phyloP scores from a whole-genome alignment of 352 stramenopile species.

The Pythium phragmiticola region DNA sequence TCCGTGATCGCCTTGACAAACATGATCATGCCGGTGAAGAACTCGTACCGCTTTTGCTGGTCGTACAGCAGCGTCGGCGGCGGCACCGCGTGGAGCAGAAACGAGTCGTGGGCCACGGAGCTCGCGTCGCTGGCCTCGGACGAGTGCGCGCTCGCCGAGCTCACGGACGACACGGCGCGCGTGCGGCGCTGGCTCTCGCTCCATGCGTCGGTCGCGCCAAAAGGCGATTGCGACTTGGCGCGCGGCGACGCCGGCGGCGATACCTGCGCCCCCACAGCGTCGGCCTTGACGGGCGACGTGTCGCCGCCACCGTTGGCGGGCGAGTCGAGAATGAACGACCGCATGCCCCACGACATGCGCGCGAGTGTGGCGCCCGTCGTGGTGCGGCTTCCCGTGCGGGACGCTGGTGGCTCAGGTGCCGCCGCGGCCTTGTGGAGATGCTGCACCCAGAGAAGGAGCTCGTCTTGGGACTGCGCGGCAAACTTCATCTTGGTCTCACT shows the following conservation, averaged over 20 bases:
- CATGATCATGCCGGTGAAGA: slow-evolving; percentile 77
- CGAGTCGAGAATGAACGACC: slow-evolving; percentile 70
- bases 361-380: slow-evolving; percentile 40
- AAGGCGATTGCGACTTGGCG: slow-evolving; percentile 15
- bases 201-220: slow-evolving; percentile 23
- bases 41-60: slow-evolving; percentile 67
- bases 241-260: slow-evolving; percentile 6
- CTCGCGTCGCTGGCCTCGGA: slow-evolving; percentile 22
- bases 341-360: slow-evolving; percentile 77
- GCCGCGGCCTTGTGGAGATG: slow-evolving; percentile 47
- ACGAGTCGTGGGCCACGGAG: slow-evolving; percentile 12
- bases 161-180: slow-evolving; percentile 24
- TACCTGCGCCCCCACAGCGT: not conserved
- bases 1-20: slow-evolving; percentile 85
- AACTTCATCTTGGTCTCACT: slow-evolving; percentile 80
- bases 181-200: slow-evolving; percentile 24
- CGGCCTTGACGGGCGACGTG: slow-evolving; percentile 8
- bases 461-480: slow-evolving; percentile 57
- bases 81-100: slow-evolving; percentile 32
- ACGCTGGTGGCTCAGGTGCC: slow-evolving; percentile 44
- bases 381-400: slow-evolving; percentile 9
- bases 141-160: slow-evolving; percentile 24
- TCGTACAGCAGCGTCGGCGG: slow-evolving; percentile 26
- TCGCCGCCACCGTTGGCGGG: not conserved
- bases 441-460: slow-evolving; percentile 60